Base-by-base conservation (phyloP, 768 basidiomycete genomes). In the Boletus huronensis region DNA sequence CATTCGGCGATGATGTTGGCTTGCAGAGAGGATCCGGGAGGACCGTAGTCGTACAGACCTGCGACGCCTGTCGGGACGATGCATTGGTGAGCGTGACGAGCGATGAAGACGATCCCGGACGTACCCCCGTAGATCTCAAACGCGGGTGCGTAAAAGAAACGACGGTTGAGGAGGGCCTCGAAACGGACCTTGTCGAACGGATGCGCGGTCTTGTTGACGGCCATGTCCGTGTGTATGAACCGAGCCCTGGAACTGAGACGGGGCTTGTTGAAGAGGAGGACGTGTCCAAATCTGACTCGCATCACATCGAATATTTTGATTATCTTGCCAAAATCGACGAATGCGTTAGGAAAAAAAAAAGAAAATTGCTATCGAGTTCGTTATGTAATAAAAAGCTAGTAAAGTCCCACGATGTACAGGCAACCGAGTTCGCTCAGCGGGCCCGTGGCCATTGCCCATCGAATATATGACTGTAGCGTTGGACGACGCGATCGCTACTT, bases 121-220 rank as follows among this genome's bases (percentile, higher is more conserved):
- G 62, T 58, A 93, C 96, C 97, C 55, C 96, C 94, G 65, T 98
- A 98, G 76, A 99, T 98, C 74, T 98, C 97, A 65, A 98, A 99
- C 5, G 97, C 92, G 23, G 96, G 96, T 4, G 96, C 92, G 69
- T 90, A 98, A 79, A 98, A 99, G 79, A 99, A 99, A 46, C 97
- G 79, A 53, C 90, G 83, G 66, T 86, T 89, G 51, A 98, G 80
- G 44, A 96, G 73, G 23, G 86, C 86, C 64, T 98, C 97, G 31
- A 98, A 80, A 23, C 85, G 81, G 21, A 75, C 59, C 74, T 95
- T 96, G 72, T 95, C 91, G 68, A 99, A 99, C 2, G 85, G 68
- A 66, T 94, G 92, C 0, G 84, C 87, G 2, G 81, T 82, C 75
- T 89, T 96, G 79, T 94, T 89, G 58, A 94, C 54, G 1, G 67